Base-by-base conservation (phyloP, 257 asterid genomes). In the Nicotiana knightiana region DNA sequence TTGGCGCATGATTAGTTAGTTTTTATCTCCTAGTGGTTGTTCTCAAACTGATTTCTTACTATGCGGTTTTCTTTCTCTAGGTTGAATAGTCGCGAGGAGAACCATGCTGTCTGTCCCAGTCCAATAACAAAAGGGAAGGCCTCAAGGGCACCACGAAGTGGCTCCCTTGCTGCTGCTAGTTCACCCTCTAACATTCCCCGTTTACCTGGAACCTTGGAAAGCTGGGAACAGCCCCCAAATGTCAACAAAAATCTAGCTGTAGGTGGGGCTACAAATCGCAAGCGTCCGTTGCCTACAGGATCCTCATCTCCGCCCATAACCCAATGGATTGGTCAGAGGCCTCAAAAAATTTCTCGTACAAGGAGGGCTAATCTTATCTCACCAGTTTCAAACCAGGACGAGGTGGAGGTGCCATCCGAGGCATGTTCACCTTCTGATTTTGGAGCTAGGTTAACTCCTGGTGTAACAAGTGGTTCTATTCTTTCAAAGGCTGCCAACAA, bases 291-390 rank as follows among this genome's bases (percentile, higher is more conserved):
- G 85, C 90, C 98, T 17, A 79, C 95, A 61, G 97, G 93, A 77
- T 88, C 97, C 81, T 87, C 96, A 62, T 94, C 99, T 70, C 97
- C 98, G n/a, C 98, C 99, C 71, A 93, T 94, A 73, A 92, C 99
- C 81, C 97, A 94, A 79, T 96, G 99, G 99, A 93, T 59, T 85
- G 98, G 99, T 84, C 99, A 94, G 91, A 90, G 98, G 89, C 93
- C 97, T n/a, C 98, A 93, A 80, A 96, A 96, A 87, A 92, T 90
- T 65, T 90, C 98, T 78, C 96, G 99, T 37, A 89, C 96, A 0
- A 90, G 98, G 93, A 91, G 99, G 88, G 91, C 97, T 70, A 94
- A 96, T 87, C 91, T 96, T 82, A 86, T 89, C 76, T 89, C 91
- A 39, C 98, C 99, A 54, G 96, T 94, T 70, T 87, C 95, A 63